A percentile compares a stretch with the other conserved stretches of the same genome.
Conservation (phyloP, 2,329 filamentous ascomycete species). For the Colletotrichum godetiae region DNA sequence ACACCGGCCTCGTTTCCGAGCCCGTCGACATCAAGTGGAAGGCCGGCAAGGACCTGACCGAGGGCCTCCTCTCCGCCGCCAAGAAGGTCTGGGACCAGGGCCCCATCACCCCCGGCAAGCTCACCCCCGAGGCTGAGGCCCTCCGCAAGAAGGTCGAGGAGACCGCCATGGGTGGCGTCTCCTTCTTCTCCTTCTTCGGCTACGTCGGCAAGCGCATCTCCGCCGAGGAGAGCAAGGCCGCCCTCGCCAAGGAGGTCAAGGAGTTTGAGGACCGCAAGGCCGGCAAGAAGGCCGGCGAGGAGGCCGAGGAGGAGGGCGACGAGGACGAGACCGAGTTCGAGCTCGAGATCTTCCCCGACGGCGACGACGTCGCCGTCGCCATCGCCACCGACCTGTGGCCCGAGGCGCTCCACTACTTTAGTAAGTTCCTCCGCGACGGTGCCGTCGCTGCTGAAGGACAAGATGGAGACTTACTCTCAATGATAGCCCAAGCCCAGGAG, state of each 20-base stretch:
- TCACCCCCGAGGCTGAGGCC: slow-evolving; percentile 59
- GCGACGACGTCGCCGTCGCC: slow-evolving; percentile 83
- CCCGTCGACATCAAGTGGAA: slow-evolving; percentile 92
- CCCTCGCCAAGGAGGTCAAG: slow-evolving; percentile 70
- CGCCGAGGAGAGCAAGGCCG: slow-evolving; percentile 76
- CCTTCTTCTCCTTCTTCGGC: slow-evolving; percentile 92
- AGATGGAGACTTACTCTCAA: slow-evolving; percentile 32
- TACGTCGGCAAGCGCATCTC: slow-evolving; percentile 78
- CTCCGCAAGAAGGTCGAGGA: slow-evolving; percentile 67
- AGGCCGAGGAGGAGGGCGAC: slow-evolving; percentile 70
- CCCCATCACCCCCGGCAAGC: slow-evolving; percentile 49
- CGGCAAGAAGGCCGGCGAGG: slow-evolving; percentile 62
- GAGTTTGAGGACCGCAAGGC: slow-evolving; percentile 60
- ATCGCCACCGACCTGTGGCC: slow-evolving; percentile 92
- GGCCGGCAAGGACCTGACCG: slow-evolving; percentile 84
- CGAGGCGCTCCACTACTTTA: slow-evolving; percentile 89
- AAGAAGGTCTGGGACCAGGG: slow-evolving; percentile 72
- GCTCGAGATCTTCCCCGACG: slow-evolving; percentile 88
- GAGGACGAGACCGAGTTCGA: slow-evolving; percentile 72
- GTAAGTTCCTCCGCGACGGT: slow-evolving; percentile 63
- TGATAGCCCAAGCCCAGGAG: slow-evolving; percentile 76
- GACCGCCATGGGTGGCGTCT: slow-evolving; percentile 72
- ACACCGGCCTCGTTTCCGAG: slow-evolving; percentile 85
- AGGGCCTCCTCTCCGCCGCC: slow-evolving; percentile 81
- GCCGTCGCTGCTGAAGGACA: neutral